Percentiles rank a stretch among this genome's conserved stretches.
phyloP scores from a whole-genome alignment of 176 grass and related monocot species.

The Tillandsia fasciculata region DNA sequence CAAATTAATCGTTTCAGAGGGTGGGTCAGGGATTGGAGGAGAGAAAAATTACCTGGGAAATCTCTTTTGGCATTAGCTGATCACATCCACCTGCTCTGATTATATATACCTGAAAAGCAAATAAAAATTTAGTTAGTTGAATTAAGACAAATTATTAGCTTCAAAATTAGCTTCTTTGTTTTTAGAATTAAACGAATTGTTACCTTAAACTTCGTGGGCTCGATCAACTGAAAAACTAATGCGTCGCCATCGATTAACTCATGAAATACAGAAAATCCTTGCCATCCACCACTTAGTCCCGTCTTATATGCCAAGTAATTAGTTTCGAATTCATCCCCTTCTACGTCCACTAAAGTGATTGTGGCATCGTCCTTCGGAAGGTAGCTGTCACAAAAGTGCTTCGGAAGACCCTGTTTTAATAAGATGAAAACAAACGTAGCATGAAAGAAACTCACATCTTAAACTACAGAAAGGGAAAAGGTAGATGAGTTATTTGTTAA shows the following conservation, averaged over 20 bases:
- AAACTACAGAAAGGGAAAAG: neutral
- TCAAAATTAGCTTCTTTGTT: neutral
- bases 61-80: neutral
- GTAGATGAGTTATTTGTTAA: neutral
- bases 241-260: slow-evolving; percentile 55
- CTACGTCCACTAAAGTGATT: slow-evolving; percentile 55
- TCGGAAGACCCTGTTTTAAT: slow-evolving; percentile 40
- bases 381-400: slow-evolving; percentile 54
- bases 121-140: neutral
- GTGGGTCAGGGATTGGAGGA: neutral
- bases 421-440: slow-evolving; percentile 3
- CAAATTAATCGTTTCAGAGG: neutral
- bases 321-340: slow-evolving; percentile 44
- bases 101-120: slow-evolving; percentile 1
- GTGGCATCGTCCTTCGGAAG: slow-evolving; percentile 49
- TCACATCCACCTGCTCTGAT: neutral
- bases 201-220: slow-evolving; percentile 59
- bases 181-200: neutral
- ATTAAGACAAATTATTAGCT: neutral
- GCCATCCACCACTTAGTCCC: slow-evolving; percentile 65
- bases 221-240: slow-evolving; percentile 59
- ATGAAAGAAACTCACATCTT: neutral
- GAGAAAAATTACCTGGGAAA: neutral
- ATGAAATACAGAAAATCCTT: slow-evolving; percentile 62
- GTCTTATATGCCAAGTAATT: slow-evolving; percentile 66